phyloP scores from a whole-genome alignment of 2,329 filamentous ascomycete genomes.

The Aaosphaeria arxii region DNA sequence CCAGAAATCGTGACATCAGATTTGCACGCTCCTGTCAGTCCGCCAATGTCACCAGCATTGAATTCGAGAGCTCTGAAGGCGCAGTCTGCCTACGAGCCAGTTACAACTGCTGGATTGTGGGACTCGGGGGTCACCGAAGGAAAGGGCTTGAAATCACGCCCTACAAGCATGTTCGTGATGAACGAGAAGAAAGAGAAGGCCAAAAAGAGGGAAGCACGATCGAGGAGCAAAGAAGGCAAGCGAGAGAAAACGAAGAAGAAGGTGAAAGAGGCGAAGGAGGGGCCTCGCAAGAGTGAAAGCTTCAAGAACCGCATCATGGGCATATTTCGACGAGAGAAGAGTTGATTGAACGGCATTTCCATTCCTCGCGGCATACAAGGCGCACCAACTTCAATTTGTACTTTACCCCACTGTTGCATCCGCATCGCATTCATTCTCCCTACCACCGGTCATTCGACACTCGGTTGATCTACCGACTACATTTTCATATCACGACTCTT shows the following conservation, averaged over 20 bases:
- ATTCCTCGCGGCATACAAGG: no score
- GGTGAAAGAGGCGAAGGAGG: not conserved
- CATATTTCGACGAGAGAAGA: not conserved
- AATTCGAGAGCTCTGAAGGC: constrained; percentile 17
- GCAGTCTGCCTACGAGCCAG: constrained; percentile 29
- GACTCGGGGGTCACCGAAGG: constrained; percentile 31
- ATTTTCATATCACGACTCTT: no score
- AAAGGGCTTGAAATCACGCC: constrained; percentile 22
- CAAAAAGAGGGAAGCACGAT: constrained; percentile 22
- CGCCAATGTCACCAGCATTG: constrained; percentile 10
- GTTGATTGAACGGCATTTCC: no score
- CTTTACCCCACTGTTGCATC: no score
- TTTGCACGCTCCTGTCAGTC: constrained; percentile 12
- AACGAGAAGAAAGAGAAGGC: constrained; percentile 31
- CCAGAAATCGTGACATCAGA: constrained; percentile 1
- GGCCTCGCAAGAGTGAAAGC: not conserved
- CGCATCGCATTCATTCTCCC: no score
- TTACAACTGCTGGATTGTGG: constrained; percentile 34
- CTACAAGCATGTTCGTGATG: constrained; percentile 32
- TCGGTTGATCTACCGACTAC: no score
- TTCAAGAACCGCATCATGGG: not conserved
- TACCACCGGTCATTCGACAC: no score
- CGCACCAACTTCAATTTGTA: no score
- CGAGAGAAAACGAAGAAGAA: not conserved
- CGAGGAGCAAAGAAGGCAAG: constrained; percentile 19